phyloP scores from a whole-genome alignment of 257 asterid species.

The Nicotiana obtusifolia region DNA sequence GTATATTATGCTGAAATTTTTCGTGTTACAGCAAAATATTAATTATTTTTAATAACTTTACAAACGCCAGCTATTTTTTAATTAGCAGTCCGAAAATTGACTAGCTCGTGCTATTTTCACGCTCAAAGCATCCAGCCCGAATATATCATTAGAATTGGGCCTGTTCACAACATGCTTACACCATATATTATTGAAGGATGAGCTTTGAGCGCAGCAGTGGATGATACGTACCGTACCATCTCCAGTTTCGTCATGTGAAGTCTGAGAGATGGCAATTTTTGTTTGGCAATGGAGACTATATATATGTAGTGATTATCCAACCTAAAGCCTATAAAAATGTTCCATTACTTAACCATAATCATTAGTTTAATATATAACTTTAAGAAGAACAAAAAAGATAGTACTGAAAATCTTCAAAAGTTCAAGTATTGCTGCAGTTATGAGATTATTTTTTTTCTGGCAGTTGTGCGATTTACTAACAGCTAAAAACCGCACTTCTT shows the following conservation, averaged over 20 bases:
- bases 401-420: neutral
- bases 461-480: slow-evolving; percentile 16
- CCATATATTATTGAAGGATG: neutral
- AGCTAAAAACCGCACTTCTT: slow-evolving; percentile 10
- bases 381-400: neutral
- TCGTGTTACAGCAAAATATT: too few relatives aligned
- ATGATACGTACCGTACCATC: neutral
- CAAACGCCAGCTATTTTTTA: too few relatives aligned
- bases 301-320: slow-evolving; percentile 11
- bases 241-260: neutral
- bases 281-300: neutral
- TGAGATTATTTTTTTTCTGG: too few relatives aligned
- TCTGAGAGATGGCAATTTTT: neutral
- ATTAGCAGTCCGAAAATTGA: too few relatives aligned
- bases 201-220: neutral
- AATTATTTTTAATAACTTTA: too few relatives aligned
- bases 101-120: too few relatives aligned
- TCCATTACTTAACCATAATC: neutral
- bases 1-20: too few relatives aligned
- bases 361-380: neutral
- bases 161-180: too few relatives aligned
- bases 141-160: too few relatives aligned
- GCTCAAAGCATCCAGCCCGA: too few relatives aligned
- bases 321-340: neutral
- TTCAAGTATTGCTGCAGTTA: slow-evolving; percentile 19